Evolutionary conservation across 164 flowering plant genomes (phyloP).

Genomic region (Echeveria elegans): DNA sequence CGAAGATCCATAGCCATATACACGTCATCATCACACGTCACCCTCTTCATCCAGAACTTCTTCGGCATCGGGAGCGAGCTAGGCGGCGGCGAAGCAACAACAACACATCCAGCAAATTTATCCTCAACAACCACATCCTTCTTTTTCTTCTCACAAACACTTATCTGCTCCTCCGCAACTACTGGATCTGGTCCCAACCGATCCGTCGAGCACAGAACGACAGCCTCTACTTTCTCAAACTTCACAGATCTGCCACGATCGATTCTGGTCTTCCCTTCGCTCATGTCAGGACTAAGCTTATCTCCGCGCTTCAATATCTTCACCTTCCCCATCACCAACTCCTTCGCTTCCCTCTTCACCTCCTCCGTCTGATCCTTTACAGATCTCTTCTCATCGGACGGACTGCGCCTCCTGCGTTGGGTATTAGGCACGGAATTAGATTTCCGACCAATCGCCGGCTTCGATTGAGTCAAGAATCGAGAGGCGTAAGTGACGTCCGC

Average conservation of each 20-base stretch:
- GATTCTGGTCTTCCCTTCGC: constrained; percentile 26
- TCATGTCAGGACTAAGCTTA: neutral
- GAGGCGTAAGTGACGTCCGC: neutral
- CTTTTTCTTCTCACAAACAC: constrained; percentile 14
- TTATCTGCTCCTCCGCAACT: constrained; percentile 23
- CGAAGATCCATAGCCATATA: constrained; percentile 13
- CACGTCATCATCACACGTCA: constrained; percentile 9
- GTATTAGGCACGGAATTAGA: constrained; percentile 12
- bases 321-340: constrained; percentile 31
- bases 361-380: constrained; percentile 1
- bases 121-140: constrained; percentile 9
- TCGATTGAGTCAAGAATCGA: constrained; percentile 6
- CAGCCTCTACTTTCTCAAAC: constrained; percentile 11
- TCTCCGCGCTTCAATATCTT: constrained; percentile 32
- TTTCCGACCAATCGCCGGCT: constrained; percentile 1
- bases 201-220: constrained; percentile 16
- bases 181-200: constrained; percentile 39
- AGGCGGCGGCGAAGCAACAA: constrained; percentile 29
- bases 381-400: constrained; percentile 10
- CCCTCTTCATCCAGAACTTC: constrained; percentile 13
- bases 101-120: constrained; percentile 25
- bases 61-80: constrained; percentile 34
- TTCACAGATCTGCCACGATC: constrained; percentile 5
- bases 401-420: constrained; percentile 18
- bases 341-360: constrained; percentile 11